Conservation (phyloP, 345 rosid species). For the Triadica sebifera region DNA sequence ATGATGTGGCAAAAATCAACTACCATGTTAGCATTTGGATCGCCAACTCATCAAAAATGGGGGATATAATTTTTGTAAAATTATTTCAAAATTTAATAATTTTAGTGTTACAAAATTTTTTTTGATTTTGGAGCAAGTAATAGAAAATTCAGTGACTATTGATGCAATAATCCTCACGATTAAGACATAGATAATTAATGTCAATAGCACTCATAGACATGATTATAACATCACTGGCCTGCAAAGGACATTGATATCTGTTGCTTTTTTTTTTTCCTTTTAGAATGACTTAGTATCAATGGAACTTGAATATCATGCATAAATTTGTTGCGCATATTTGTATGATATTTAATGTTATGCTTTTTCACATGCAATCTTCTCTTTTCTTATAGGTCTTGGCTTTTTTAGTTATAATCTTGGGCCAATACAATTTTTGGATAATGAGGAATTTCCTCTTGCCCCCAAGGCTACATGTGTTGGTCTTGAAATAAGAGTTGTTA, state of each 20-base stretch:
- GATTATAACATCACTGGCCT: background rate
- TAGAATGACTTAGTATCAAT: background rate
- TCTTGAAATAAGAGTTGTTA: slow-evolving; percentile 90
- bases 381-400: slow-evolving; percentile 72
- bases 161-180: too few species aligned
- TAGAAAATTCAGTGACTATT: too few species aligned
- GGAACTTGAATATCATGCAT: background rate
- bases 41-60: too few species aligned
- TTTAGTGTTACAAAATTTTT: too few species aligned
- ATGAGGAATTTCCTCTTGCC: slow-evolving; percentile 94
- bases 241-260: background rate
- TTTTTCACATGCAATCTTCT: background rate
- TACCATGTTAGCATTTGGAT: too few species aligned
- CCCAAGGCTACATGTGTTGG: slow-evolving; percentile 94
- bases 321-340: background rate
- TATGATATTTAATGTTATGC: background rate
- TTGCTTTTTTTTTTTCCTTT: background rate
- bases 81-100: too few species aligned
- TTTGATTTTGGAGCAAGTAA: too few species aligned
- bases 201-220: background rate
- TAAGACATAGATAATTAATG: background rate
- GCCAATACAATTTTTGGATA: slow-evolving; percentile 68
- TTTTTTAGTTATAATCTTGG: slow-evolving; percentile 81
- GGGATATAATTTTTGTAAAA: too few species aligned
- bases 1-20: too few species aligned